Percentiles rank a stretch among this genome's conserved stretches.
phyloP scores from a whole-genome alignment of 441 rosid species.

The Raphanus hybrid region DNA sequence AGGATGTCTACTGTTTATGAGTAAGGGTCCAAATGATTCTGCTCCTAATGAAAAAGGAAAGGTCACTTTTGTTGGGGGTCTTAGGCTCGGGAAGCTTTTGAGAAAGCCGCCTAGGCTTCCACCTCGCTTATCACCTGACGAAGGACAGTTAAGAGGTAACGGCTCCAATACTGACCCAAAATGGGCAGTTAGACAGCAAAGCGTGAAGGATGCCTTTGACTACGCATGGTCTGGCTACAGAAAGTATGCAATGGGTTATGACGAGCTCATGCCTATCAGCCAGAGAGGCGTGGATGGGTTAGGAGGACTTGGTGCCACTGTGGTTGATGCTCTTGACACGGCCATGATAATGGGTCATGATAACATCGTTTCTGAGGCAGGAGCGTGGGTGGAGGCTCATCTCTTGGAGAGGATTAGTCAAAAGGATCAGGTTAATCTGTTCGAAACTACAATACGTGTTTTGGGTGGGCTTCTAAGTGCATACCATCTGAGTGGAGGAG shows the following conservation, averaged over 20 bases:
- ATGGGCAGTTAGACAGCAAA: conserved; percentile 72
- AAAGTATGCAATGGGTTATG: conserved; percentile 88
- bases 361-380: conserved; percentile 82
- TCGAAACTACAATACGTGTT: conserved; percentile 95
- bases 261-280: conserved; percentile 93
- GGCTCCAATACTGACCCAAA: conserved; percentile 46
- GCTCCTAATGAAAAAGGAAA: conserved; percentile 46
- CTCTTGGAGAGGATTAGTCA: conserved; percentile 75
- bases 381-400: conserved; percentile 83
- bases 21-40: conserved; percentile 46
- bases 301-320: conserved; percentile 97
- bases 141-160: conserved; percentile 46
- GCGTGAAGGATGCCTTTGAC: conserved; percentile 81
- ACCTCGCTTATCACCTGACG: conserved; percentile 86
- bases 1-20: conserved; percentile 60
- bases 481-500: conserved; percentile 91
- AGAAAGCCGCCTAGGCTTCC: conserved; percentile 86
- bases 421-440: conserved; percentile 96
- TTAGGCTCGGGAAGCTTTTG: conserved; percentile 61
- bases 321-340: conserved; percentile 96
- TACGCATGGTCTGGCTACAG: conserved; percentile 97
- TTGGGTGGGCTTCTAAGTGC: conserved; percentile 99
- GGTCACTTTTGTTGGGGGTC: conserved; percentile 43
- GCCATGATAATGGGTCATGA: conserved; percentile 96
- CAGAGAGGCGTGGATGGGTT: conserved; percentile 79